Conservation (phyloP, 108 stramenopile genomes). For the Fragilaria crotonensis region DNA sequence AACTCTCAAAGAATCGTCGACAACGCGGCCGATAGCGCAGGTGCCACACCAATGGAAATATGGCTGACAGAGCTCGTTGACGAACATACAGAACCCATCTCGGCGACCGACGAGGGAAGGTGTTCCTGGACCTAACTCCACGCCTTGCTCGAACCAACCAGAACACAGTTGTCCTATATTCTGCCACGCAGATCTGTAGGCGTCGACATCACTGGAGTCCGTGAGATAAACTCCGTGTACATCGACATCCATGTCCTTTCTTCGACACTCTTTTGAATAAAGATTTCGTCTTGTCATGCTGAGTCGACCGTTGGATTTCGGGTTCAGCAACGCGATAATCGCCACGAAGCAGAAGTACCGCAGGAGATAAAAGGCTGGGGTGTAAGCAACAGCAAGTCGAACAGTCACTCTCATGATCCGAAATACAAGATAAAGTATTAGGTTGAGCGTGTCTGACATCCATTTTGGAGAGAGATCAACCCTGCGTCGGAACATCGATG, state of each 20-base stretch:
- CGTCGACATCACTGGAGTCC: constrained; percentile 18
- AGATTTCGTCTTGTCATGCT: constrained; percentile 8
- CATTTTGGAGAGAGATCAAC: background rate
- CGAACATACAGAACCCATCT: constrained; percentile 32
- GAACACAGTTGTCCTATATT: constrained; percentile 1
- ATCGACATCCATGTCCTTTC: constrained; percentile 30
- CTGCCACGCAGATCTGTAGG: constrained; percentile 2
- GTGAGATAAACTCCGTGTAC: constrained; percentile 50
- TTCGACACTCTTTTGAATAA: background rate
- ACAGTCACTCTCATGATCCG: constrained; percentile 5
- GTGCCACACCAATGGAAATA: constrained; percentile 78
- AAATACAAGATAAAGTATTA: constrained; percentile 7
- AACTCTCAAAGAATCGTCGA: constrained; percentile 40
- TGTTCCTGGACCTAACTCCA: constrained; percentile 9
- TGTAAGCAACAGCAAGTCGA: constrained; percentile 9
- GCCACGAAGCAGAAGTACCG: constrained; percentile 7
- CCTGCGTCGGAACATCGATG: constrained; percentile 15
- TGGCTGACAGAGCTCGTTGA: constrained; percentile 38
- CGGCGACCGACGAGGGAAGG: constrained; percentile 10
- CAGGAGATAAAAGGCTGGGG: constrained; percentile 20
- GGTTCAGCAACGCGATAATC: constrained; percentile 29
- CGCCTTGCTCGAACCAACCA: background rate
- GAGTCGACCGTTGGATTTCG: constrained; percentile 16
- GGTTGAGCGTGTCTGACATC: background rate
- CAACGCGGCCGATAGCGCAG: constrained; percentile 58